Conservation (phyloP, 768 basidiomycete genomes). For the Lactifluus pinguis region DNA sequence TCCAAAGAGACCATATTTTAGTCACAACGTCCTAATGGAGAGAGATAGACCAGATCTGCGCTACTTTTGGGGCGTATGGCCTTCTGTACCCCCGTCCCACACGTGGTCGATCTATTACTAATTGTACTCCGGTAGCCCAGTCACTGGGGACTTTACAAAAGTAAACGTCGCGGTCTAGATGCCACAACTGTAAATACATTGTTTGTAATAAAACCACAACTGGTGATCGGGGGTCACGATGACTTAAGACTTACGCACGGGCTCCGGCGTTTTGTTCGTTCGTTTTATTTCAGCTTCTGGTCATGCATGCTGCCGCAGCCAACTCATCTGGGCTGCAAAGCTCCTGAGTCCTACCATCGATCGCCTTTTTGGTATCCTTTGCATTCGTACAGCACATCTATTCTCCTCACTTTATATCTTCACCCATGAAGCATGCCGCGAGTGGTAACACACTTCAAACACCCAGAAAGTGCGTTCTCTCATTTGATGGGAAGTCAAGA, state of each 20-base stretch:
- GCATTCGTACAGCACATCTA: not conserved
- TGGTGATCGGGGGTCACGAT: slow-evolving; percentile 6
- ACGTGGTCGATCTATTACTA: slow-evolving; percentile 15
- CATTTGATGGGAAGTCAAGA: not conserved
- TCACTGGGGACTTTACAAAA: slow-evolving; percentile 70
- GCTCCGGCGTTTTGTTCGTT: not conserved
- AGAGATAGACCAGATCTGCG: slow-evolving; percentile 66
- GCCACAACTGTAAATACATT: not conserved
- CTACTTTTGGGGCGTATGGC: slow-evolving; percentile 54
- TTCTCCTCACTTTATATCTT: not conserved
- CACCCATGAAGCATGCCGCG: slow-evolving; percentile 15
- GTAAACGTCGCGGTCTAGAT: slow-evolving; percentile 3
- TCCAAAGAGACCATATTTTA: slow-evolving; percentile 45
- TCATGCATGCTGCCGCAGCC: slow-evolving; percentile 10
- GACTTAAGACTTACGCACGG: slow-evolving; percentile 13
- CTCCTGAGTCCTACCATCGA: slow-evolving; percentile 14
- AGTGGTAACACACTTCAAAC: slow-evolving; percentile 7
- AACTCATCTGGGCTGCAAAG: slow-evolving; percentile 12
- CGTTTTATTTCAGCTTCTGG: not conserved
- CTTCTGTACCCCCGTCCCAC: not conserved
- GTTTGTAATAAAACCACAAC: not conserved
- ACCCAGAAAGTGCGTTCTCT: not conserved
- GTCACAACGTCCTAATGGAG: slow-evolving; percentile 27
- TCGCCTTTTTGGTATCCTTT: slow-evolving; percentile 3
- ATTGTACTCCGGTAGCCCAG: slow-evolving; percentile 40